Evolutionary conservation across 2,329 filamentous ascomycete species (phyloP), one percentile per base, ranked within the genome.

Genomic region (Fusarium chuoi): DNA sequence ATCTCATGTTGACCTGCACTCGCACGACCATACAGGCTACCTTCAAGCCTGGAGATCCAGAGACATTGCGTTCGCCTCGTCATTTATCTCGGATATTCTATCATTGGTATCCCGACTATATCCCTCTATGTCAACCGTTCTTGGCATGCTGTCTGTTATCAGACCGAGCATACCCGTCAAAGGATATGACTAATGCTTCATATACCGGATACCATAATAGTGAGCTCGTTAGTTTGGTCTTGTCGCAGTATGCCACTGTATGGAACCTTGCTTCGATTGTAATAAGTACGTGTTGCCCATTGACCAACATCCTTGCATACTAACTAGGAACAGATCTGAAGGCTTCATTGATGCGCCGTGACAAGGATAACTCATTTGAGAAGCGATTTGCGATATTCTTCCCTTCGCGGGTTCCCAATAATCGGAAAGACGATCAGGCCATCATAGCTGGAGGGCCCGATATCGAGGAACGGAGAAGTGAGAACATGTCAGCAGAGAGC

Each of bases 271-370:
- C 51, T 7, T 55, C 51, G 1, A 28, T 55, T 13, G 3, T 55
- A 41, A 41, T 28, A 28, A 28, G 51, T 55, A 39, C 10, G 51
- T 54, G 0, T 38, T 11, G 10, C 14, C 5, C 12, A 7, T 0
- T 39, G 5, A 2, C 3, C 7, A 28, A 22, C 2, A 13, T 1
- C 3, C 0, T 18, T 18, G 15, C 5, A 24, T 18, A 13, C 51
- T 55, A 9, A 55, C 11, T 3, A 41, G 11, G 9, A 4, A n/a
- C 0, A 55, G 35, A 55, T 28, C 24, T 55, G 6, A 55, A 22
- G 15, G 51, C 35, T n/a, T 55, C 51, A 3, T n/a, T 55, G 20
- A 41, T 55, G 35, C 35, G 51, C 14, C 11, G 15, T 7, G 51
- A 41, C 7, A 55, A n/a, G 24, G 51, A 55, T 3, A 41, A 28